Conservation (phyloP, 306 rosid species). For the Ammopiptanthus mongolicus region DNA sequence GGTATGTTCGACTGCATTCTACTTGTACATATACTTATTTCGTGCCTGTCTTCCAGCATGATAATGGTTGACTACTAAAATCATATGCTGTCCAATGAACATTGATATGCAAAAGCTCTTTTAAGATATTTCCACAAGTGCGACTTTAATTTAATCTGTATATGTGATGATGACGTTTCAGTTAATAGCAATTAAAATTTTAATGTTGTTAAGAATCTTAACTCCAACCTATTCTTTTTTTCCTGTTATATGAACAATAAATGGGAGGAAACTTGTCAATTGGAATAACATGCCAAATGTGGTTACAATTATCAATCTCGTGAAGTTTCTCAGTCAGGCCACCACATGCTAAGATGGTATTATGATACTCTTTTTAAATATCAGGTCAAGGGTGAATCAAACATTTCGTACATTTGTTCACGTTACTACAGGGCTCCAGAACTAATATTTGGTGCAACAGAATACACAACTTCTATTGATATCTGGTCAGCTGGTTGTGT, state of each 20-base stretch:
- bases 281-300: neutral
- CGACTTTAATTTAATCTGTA: neutral
- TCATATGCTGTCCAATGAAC: neutral
- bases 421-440: constrained; percentile 93
- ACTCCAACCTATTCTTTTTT: neutral
- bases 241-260: neutral
- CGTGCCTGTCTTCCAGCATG: neutral
- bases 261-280: neutral
- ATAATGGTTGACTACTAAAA: neutral
- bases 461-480: constrained; percentile 76
- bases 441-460: constrained; percentile 88
- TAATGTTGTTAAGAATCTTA: neutral
- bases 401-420: constrained; percentile 82
- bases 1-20: constrained; percentile 39
- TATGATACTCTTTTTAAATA: neutral
- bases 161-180: neutral
- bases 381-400: constrained; percentile 76
- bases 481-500: constrained; percentile 97
- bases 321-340: constrained; percentile 3
- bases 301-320: neutral
- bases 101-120: neutral
- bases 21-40: neutral
- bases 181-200: neutral
- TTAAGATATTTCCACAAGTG: neutral
- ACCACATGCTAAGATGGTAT: neutral